Percentiles rank a stretch among this genome's conserved stretches.
These are phyloP conservation scores for Myriangium duriaei DNA, from an alignment of 2,329 filamentous ascomycete species.

Conservation along the genomic window DNA sequence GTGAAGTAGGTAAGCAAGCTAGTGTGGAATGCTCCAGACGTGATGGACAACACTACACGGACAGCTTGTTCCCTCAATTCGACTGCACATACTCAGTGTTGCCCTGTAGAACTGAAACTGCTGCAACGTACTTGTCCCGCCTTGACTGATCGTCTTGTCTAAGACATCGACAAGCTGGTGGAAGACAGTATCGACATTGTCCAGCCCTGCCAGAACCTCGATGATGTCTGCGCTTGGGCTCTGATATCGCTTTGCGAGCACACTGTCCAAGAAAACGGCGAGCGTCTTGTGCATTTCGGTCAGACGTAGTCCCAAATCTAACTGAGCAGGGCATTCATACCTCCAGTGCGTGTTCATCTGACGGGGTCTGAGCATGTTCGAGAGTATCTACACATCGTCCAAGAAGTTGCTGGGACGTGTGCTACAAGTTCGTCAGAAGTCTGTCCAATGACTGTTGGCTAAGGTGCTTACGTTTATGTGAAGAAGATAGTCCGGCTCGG, in stretches of 20 bases:
- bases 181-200: conserved; percentile 76
- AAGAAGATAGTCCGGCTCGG: conserved; percentile 63
- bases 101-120: not conserved
- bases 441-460: not conserved
- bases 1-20: conserved; percentile 90
- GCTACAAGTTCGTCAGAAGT: conserved; percentile 22
- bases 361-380: conserved; percentile 46
- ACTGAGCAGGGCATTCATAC: no score
- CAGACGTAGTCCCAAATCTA: no score
- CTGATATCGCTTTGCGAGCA: conserved; percentile 80
- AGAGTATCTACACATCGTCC: conserved; percentile 56
- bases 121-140: conserved; percentile 48
- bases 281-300: conserved; percentile 63
- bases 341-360: conserved; percentile 72
- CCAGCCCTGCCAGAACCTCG: conserved; percentile 72
- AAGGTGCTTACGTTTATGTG: conserved; percentile 49
- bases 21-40: conserved; percentile 90
- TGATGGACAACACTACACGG: conserved; percentile 67
- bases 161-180: conserved; percentile 75
- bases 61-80: conserved; percentile 68
- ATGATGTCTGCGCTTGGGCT: conserved; percentile 95
- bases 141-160: conserved; percentile 71
- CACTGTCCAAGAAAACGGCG: conserved; percentile 69
- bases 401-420: conserved; percentile 68
- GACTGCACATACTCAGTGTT: conserved; percentile 37